Percentiles rank a stretch among this genome's conserved stretches.
phyloP scores from a whole-genome alignment of 768 basidiomycete species.

The Daedalea quercina region DNA sequence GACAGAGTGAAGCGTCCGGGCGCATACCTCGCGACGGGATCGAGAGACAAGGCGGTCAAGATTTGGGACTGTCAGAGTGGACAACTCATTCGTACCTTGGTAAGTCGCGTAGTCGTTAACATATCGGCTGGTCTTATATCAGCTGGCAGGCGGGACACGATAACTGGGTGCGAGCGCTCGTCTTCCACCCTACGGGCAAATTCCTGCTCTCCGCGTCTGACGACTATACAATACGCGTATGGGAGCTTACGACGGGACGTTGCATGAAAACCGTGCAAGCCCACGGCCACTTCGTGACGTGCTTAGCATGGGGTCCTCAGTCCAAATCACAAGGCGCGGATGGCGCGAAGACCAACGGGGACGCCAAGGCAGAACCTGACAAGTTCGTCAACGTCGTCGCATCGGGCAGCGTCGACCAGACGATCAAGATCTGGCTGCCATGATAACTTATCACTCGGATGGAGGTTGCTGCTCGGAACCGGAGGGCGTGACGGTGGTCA shows the following conservation, averaged over 20 bases:
- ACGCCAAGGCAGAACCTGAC: constrained; percentile 35
- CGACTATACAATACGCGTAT: constrained; percentile 52
- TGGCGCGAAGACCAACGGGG: constrained; percentile 22
- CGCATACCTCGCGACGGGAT: constrained; percentile 49
- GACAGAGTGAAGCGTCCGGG: constrained; percentile 40
- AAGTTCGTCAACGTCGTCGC: constrained; percentile 40
- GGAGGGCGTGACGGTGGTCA: neutral
- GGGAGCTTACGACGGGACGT: constrained; percentile 49
- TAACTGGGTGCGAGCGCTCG: constrained; percentile 51
- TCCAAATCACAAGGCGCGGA: constrained; percentile 21
- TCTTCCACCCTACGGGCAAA: constrained; percentile 54
- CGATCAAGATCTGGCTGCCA: constrained; percentile 20
- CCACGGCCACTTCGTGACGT: constrained; percentile 16
- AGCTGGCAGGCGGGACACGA: constrained; percentile 34
- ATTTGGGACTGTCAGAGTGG: constrained; percentile 86
- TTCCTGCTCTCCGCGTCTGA: constrained; percentile 51
- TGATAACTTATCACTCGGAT: neutral
- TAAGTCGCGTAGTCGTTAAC: constrained; percentile 51
- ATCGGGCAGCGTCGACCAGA: constrained; percentile 16
- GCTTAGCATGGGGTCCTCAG: constrained; percentile 14
- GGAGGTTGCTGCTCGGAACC: neutral
- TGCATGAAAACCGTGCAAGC: constrained; percentile 71
- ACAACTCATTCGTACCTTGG: constrained; percentile 56
- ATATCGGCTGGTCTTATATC: constrained; percentile 30
- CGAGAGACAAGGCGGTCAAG: constrained; percentile 88